Evolutionary conservation across 176 grass and related monocot species (phyloP), one percentile per base, ranked within the genome.

Genomic region (Secale cereale): DNA sequence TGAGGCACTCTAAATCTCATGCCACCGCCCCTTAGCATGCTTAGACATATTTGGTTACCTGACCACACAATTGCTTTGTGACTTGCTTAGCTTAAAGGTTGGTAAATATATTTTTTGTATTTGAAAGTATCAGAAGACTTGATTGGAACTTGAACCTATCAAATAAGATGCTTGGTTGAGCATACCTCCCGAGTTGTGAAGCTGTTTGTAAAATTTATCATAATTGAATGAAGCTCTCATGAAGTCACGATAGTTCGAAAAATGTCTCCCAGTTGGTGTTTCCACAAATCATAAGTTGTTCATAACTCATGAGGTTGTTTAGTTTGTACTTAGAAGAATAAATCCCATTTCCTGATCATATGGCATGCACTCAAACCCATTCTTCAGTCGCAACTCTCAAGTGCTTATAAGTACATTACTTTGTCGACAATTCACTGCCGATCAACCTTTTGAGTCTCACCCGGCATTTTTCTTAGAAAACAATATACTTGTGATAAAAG

Each of bases 341-440:
- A 22, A 48, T 48, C 19, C 14, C 14, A 20, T 84, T 65, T 76
- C 8, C 72, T 83, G 71, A 83, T 73, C 26, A 43, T 76, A 64
- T 41, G 57, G 31, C 59, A 36, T 76, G 57, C 61, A 65, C 59
- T 64, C 20, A 33, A 76, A 65, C 8, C 22, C 6, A 77, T 66
- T 76, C 61, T 80, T 22, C 26, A 65, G 17, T 65, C 3, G 1
- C 1, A 45, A 46, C 7, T 57, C 54, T 80, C 59, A 41, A 80
- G 36, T 46, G 78, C 78, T 65, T 65, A 80, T 40, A 19, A 43
- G 9, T 62, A 29, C 61, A 10, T 80, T 6, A n/a, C 35, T 43
- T 26, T 45, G 37, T 46, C 26, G 17, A 80, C 64, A 65, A 79
- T 28, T 65, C 45, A 57, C 33, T 20, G 26, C 37, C 41, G 37